Base-by-base conservation (phyloP, 768 basidiomycete species). In the Rhodotorula paludigena region DNA sequence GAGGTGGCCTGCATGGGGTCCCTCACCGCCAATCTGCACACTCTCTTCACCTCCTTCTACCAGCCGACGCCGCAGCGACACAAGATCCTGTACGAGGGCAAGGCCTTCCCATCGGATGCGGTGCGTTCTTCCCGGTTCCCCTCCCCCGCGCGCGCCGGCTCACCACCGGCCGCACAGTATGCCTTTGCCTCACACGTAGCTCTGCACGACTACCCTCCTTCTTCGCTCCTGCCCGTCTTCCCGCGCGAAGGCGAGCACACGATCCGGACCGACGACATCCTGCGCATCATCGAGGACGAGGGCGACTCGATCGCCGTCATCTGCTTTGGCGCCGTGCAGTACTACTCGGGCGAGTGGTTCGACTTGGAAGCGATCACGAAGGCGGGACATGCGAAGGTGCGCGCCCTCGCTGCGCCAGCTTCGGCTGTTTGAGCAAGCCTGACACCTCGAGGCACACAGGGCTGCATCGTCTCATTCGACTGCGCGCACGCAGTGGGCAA, bases 1-100 rank as follows among this genome's bases (percentile, higher is more conserved):
- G 96, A 99, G 83, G 89, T 98, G 55, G 91, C 89, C 25, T 92
- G 90, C 79, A 97, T 97, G 87, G 87, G 89, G 77, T 91, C 92
- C 57, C 80, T 98, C 78, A 99, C 96, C 53, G 86, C 86, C 74
- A 99, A 99, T 81, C 83, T 99, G 64, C 92, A 99, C 81, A 61
- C 70, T 0, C 63, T 76, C 2, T 49, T 75, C 30, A 71, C 71
- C 76, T 86, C 86, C 33, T 98, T 99, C 80, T 98, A 97, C 80
- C 86, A 88, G 65, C 96, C 96, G 28, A 91, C 89, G 35, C 75
- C 83, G 60, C 82, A 82, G 71, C 86, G 92, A 59, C 92, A 84
- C 82, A 98, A 93, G 83, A 92, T 99, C 77, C 81, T 99, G 64
- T 94, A 90, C 80, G 96, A 99, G 81, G 85, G 86, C 48, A 87